Evolutionary conservation across 2,329 filamentous ascomycete genomes (phyloP).

Genomic region (Allantophomopsis cytisporea): DNA sequence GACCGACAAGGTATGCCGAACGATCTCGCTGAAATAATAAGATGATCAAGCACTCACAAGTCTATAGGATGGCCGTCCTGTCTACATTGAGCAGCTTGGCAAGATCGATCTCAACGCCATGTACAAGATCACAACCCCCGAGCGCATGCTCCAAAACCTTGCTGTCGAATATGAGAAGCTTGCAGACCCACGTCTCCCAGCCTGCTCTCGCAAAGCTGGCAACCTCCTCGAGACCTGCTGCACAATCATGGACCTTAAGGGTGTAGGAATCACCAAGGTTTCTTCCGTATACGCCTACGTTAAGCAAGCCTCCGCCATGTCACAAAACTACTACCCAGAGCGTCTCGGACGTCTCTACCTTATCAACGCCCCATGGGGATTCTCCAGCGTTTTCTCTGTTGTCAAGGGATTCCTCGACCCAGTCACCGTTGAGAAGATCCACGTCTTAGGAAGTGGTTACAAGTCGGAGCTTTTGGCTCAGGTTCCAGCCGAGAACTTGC

Average conservation of each 20-base stretch:
- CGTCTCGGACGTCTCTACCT: slow-evolving; percentile 90
- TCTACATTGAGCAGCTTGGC: slow-evolving; percentile 95
- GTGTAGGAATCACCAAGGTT: slow-evolving; percentile 72
- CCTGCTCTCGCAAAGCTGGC: slow-evolving; percentile 84
- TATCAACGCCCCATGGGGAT: slow-evolving; percentile 97
- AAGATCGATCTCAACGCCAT: slow-evolving; percentile 83
- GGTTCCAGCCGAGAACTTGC: slow-evolving; percentile 81
- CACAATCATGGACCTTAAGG: slow-evolving; percentile 96
- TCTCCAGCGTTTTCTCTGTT: slow-evolving; percentile 71
- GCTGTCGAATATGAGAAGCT: slow-evolving; percentile 97
- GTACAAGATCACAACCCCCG: slow-evolving; percentile 82
- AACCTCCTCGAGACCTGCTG: slow-evolving; percentile 93
- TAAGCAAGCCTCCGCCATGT: slow-evolving; percentile 71
- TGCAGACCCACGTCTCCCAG: slow-evolving; percentile 81
- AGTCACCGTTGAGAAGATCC: slow-evolving; percentile 91
- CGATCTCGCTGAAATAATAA: background rate
- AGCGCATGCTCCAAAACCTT: slow-evolving; percentile 93
- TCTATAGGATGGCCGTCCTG: slow-evolving; percentile 74
- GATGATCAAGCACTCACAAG: slow-evolving; percentile 5
- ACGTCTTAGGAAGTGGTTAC: slow-evolving; percentile 73
- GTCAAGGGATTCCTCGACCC: slow-evolving; percentile 94
- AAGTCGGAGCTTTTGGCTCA: slow-evolving; percentile 74
- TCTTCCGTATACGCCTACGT: slow-evolving; percentile 82
- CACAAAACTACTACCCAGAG: slow-evolving; percentile 98
- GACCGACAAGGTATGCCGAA: slow-evolving; percentile 57